phyloP scores from a whole-genome alignment of 805 yeast genomes.

The Starmerella khaoyaiensis region DNA sequence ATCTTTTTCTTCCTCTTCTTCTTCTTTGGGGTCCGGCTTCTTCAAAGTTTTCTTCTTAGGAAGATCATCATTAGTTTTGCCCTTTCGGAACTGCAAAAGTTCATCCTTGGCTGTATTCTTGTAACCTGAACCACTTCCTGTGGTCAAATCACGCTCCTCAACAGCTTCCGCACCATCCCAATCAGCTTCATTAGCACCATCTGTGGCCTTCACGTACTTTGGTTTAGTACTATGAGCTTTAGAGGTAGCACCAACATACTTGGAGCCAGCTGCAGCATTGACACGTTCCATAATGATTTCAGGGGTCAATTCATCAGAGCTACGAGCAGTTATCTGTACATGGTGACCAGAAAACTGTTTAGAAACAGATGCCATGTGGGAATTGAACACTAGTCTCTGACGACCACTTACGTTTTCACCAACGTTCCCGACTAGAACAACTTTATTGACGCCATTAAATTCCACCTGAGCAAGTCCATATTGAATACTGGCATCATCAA shows the following conservation, averaged over 20 bases:
- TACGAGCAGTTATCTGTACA: constrained; percentile 94
- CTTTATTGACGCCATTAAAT: constrained; percentile 81
- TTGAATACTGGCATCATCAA: constrained; percentile 78
- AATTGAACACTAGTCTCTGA: constrained; percentile 33
- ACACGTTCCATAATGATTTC: constrained; percentile 61
- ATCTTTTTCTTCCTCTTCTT: constrained; percentile 1
- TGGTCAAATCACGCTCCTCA: constrained; percentile 21
- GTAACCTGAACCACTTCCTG: constrained; percentile 8
- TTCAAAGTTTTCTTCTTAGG: constrained; percentile 42
- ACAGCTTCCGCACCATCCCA: constrained; percentile 47
- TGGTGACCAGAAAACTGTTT: constrained; percentile 56
- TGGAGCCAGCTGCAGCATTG: constrained; percentile 89
- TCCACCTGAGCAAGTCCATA: constrained; percentile 79
- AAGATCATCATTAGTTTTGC: constrained; percentile 5
- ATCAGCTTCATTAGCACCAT: constrained; percentile 40
- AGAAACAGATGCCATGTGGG: constrained; percentile 32
- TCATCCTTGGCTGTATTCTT: constrained; percentile 16
- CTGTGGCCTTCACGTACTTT: constrained; percentile 26
- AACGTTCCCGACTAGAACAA: constrained; percentile 76
- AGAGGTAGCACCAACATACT: constrained; percentile 47
- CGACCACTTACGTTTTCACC: constrained; percentile 81
- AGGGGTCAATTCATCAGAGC: constrained; percentile 74
- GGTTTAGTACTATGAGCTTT: constrained; percentile 26
- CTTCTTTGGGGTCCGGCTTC: constrained; percentile 45
- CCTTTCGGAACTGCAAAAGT: constrained; percentile 13